A percentile compares a stretch with the other conserved stretches of the same genome.
These are phyloP conservation scores for Cucurbita argyrosperma DNA, from an alignment of 306 rosid species.

Conservation along the genomic window DNA sequence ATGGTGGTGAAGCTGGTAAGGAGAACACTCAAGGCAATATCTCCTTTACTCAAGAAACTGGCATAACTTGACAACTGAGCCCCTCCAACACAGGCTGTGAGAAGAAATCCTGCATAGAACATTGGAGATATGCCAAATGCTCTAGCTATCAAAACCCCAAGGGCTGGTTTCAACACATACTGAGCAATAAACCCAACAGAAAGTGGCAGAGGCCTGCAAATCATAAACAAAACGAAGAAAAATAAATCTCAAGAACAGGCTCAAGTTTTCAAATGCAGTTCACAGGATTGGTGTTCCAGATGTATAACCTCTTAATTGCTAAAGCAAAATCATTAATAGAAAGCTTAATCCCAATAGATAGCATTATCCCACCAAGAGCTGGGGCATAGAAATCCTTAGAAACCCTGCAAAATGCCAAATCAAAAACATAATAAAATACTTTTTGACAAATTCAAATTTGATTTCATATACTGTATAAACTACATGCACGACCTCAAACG, in stretches of 20 bases:
- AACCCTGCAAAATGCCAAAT: slow-evolving; percentile 46
- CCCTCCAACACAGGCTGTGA: slow-evolving; percentile 84
- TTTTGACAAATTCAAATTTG: background rate
- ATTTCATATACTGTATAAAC: background rate
- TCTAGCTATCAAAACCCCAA: slow-evolving; percentile 66
- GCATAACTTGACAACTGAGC: slow-evolving; percentile 95
- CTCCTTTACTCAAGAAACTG: slow-evolving; percentile 88
- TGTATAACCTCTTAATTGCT: slow-evolving; percentile 56
- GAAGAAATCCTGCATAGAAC: slow-evolving; percentile 84
- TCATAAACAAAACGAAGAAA: slow-evolving; percentile 15
- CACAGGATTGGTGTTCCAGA: background rate
- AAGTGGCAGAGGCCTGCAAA: slow-evolving; percentile 81
- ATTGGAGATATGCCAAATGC: slow-evolving; percentile 53
- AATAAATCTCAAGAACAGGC: slow-evolving; percentile 15
- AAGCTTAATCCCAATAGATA: slow-evolving; percentile 83
- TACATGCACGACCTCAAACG: background rate
- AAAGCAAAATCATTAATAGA: slow-evolving; percentile 81
- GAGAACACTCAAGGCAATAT: slow-evolving; percentile 83
- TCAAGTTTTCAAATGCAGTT: slow-evolving; percentile 10
- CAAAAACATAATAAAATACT: background rate
- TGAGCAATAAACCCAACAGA: slow-evolving; percentile 67
- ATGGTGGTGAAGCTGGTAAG: slow-evolving; percentile 81
- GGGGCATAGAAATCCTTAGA: slow-evolving; percentile 90
- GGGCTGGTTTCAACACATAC: slow-evolving; percentile 67
- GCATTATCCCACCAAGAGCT: slow-evolving; percentile 99